Conservation (phyloP, 176 grass and related monocot genomes). For the Zea mays region Zm-B73-REFERENCE-NAM-5.0 NC_050097.1:74221001-74221500, state of each 20-base stretch:
- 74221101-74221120: conserved; percentile 31
- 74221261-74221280: neutral
- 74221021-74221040: neutral
- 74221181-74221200: neutral
- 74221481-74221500: neutral
- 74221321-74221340: neutral
- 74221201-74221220: neutral
- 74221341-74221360: neutral
- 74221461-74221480: neutral
- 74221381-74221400: neutral
- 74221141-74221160: conserved; percentile 10
- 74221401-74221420: neutral
- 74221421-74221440: neutral
- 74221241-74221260: neutral
- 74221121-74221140: conserved; percentile 25
- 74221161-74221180: neutral
- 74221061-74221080: neutral
- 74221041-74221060: neutral
- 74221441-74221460: neutral
- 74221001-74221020: conserved; percentile 4
- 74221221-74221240: neutral
- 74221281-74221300: neutral
- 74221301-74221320: neutral
- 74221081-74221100: conserved; percentile 29
- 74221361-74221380: neutral